These are phyloP conservation scores for Artemisia annua DNA, from an alignment of 129 eudicot genomes.

Conservation along the genomic window DNA sequence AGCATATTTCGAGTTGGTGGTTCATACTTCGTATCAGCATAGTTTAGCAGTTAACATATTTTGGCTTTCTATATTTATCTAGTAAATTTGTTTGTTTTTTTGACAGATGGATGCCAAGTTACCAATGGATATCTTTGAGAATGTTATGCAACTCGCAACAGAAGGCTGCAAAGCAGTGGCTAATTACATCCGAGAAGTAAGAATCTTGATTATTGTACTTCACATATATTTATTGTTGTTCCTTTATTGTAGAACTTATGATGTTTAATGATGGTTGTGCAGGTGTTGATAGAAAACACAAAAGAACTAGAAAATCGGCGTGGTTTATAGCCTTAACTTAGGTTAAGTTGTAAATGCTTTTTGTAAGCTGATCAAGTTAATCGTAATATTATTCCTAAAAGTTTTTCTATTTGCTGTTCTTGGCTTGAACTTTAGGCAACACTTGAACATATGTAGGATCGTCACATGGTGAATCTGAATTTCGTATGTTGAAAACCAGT, in stretches of 20 bases:
- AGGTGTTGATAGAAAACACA: conserved; percentile 84
- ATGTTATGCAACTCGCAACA: conserved; percentile 81
- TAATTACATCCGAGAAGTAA: conserved; percentile 82
- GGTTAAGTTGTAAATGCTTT: neutral
- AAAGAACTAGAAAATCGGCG: conserved; percentile 62
- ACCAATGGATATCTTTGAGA: conserved; percentile 76
- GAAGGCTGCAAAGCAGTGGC: conserved; percentile 99
- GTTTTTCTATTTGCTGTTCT: conserved; percentile 2
- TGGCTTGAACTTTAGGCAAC: neutral
- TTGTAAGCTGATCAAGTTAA: conserved; percentile 15
- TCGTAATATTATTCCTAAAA: neutral
- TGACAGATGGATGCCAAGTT: conserved; percentile 91
- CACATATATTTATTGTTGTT: neutral
- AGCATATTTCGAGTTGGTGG: conserved; percentile 1
- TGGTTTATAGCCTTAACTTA: neutral
- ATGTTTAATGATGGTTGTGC: conserved; percentile 22
- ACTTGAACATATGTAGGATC: neutral
- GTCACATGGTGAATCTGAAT: conserved; percentile 1
- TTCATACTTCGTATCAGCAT: neutral
- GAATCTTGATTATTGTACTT: conserved; percentile 23
- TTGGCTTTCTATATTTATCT: neutral
- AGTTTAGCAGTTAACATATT: neutral
- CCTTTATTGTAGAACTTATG: neutral
- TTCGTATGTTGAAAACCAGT: neutral
- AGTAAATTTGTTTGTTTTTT: neutral